Base-by-base conservation (phyloP, 2,329 filamentous ascomycete genomes). In the Coniosporium tulheliwenetii region DNA sequence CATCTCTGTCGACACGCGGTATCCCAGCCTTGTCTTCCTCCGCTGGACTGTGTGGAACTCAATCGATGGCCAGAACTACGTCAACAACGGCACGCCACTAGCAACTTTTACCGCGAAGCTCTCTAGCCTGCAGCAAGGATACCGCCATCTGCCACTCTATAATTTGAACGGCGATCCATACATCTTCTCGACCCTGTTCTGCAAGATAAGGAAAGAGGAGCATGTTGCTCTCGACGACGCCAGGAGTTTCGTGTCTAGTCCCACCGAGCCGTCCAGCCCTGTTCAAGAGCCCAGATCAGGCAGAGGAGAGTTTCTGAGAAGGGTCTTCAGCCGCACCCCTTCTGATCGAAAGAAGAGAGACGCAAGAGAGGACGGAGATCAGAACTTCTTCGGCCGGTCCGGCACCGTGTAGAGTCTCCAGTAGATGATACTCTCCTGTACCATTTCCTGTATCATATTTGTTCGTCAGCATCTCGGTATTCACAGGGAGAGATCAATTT, bases 61-160 rank as follows among this genome's bases (percentile, higher is more conserved):
- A 1, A 70, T 76, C 44, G 84, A 89, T 54, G 83, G 83, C 35
- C 73, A 79, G 50, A 79, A 67, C 48, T 82, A 74, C 43, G 79
- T 79, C 46, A 70, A 67, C 62, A 70, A 52, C 58, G 73, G 59
- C 62, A 72, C 48, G 65, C 60, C 64, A 16, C 71, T 95, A 43
- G 91, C 85, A 2, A 91, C 82, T 1, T 96, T 89, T 61, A 96
- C 85, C 2, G 87, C 85, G 46, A 96, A 96, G 64, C 77, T 96
- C 39, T 79, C 72, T 64, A 93, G 80, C 55, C 73, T 96, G 35
- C 85, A 89, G 56, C 79, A 91, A 60, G 91, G 91, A 26, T 96
- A 91, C 60, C 85, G 89, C 45, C 93, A 93, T 45, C 69, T 96
- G 40, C 91, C 89, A 9, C 70, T 98, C 12, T 81, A 85, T 58